These are phyloP conservation scores for Neurospora hispaniola DNA, from an alignment of 495 filamentous ascomycete species.

Conservation along the genomic window DNA sequence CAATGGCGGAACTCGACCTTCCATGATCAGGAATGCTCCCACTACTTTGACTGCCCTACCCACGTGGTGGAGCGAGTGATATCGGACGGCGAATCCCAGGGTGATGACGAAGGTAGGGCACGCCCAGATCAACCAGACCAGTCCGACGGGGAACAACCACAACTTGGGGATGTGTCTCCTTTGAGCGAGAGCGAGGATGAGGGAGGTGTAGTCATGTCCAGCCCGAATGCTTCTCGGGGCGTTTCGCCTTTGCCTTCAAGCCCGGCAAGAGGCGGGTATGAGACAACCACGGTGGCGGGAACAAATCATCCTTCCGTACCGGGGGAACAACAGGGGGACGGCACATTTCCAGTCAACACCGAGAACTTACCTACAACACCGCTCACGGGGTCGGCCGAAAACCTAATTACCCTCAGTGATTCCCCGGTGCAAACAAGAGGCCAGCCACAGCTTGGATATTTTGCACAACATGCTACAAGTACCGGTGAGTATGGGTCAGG, in stretches of 20 bases:
- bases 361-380: background rate
- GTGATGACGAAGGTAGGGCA: background rate
- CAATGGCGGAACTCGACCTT: conserved; percentile 24
- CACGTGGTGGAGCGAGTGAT: conserved; percentile 23
- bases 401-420: conserved; percentile 6
- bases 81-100: conserved; percentile 9
- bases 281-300: background rate
- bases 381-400: background rate
- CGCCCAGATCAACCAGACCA: background rate
- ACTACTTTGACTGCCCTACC: conserved; percentile 34
- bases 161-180: conserved; percentile 8
- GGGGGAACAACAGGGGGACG: background rate
- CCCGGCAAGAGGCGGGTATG: background rate
- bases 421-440: background rate
- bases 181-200: conserved; percentile 5
- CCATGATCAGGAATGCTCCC: conserved; percentile 31
- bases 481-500: background rate
- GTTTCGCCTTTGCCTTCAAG: background rate
- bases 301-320: background rate
- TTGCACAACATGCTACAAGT: background rate
- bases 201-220: background rate
- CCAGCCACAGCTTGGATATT: background rate
- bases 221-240: background rate
- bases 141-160: background rate
- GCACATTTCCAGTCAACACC: background rate